These are phyloP conservation scores for Trypanosoma mega DNA, from an alignment of 208 protist genomes.

Conservation along the genomic window DNA sequence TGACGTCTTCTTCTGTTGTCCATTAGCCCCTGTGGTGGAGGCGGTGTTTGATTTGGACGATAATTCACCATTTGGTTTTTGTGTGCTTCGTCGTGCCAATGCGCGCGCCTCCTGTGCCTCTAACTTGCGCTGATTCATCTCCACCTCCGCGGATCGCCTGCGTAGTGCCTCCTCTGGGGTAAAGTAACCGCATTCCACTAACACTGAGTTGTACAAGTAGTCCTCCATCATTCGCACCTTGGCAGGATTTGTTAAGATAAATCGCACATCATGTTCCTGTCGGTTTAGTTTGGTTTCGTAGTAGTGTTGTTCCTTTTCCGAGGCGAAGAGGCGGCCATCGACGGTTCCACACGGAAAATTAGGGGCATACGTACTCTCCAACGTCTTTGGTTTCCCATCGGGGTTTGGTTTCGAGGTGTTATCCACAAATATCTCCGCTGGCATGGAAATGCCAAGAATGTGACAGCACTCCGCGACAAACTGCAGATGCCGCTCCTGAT, in stretches of 20 bases:
- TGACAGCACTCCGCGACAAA: constrained; percentile 81
- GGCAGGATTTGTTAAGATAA: constrained; percentile 38
- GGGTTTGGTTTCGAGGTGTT: background rate
- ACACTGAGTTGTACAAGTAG: constrained; percentile 69
- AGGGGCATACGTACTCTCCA: too few relatives aligned
- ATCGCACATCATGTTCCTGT: constrained; percentile 59
- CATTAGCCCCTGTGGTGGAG: too few relatives aligned
- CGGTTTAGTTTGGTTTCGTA: constrained; percentile 64
- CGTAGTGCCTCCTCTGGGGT: constrained; percentile 13
- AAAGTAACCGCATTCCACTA: constrained; percentile 70
- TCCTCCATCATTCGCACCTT: constrained; percentile 62
- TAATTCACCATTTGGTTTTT: too few relatives aligned
- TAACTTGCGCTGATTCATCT: constrained; percentile 7
- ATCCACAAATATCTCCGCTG: constrained; percentile 53
- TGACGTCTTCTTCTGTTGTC: too few relatives aligned
- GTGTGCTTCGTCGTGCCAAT: too few relatives aligned
- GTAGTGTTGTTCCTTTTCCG: constrained; percentile 52
- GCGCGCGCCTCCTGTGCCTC: background rate
- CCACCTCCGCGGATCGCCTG: background rate
- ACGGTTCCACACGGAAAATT: constrained; percentile 55
- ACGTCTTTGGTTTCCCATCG: too few relatives aligned
- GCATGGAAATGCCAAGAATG: constrained; percentile 51
- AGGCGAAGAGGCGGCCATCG: constrained; percentile 59
- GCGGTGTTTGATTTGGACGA: too few relatives aligned
- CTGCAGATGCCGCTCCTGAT: constrained; percentile 70